Evolutionary conservation across 2,329 filamentous ascomycete genomes (phyloP), one percentile per base, ranked within the genome.

Genomic region (Aspergillus udagawae): DNA sequence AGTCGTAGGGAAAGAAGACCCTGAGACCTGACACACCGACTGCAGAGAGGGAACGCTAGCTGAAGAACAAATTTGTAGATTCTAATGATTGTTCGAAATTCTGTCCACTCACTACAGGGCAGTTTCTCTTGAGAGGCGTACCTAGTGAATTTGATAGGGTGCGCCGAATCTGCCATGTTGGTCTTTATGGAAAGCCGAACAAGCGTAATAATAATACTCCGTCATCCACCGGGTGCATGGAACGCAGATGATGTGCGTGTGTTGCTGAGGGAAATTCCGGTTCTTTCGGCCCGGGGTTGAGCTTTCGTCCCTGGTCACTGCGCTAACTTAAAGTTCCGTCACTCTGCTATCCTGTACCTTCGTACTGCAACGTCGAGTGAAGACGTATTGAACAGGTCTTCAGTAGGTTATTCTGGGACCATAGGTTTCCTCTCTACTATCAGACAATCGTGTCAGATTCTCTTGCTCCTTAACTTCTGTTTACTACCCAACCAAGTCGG

Each of bases 131-230:
- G 27, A n/a, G n/a, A 17, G 28, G 25, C 21, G 21, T 20, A 35
- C 25, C 20, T 14, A 35, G 20, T 29, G 50, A 47, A 50, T 25
- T 41, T 52, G 51, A 42, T 27, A 23, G n/a, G 47, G 35, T 44
- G 45, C 63, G 45, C 63, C 35, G 35, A 55, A 61, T 65, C 52
- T 71, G 66, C 68, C 50, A 59, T n/a, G 14, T 25, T 63, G 67
- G 70, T 61, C 2, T 21, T 14, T 59, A 14, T 27, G 14, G 56
- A 17, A 17, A 3, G 1, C 68, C 63, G 66, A 29, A 70, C 14
- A 23, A 54, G 59, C 65, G 70, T 69, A 72, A 71, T 65, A 72
- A 72, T 66, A 66, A 68, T 70, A 67, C 64, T 70, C 68, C 67
- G 66, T 61, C 58, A 66, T 54, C 63, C 65, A 59, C 64, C 67